Conservation (phyloP, 2,329 filamentous ascomycete genomes). For the Whalleya microplaca region DNA sequence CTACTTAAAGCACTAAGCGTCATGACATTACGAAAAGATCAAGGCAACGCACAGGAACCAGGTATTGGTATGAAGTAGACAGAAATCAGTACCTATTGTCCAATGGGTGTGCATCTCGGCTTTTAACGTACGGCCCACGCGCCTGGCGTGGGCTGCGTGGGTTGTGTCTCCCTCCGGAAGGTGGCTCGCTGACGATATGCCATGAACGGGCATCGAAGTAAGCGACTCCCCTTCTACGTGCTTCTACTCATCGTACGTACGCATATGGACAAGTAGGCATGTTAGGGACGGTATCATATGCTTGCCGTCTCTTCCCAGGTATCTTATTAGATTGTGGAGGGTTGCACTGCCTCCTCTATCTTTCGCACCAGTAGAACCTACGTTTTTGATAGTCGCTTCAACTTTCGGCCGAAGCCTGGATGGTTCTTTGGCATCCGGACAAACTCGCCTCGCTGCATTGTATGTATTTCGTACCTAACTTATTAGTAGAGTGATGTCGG, state of each 20-base stretch:
- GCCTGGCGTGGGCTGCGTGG: neutral
- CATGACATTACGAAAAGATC: neutral
- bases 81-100: neutral
- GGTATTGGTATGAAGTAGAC: neutral
- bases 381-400: neutral
- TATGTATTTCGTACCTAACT: neutral
- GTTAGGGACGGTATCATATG: neutral
- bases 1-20: neutral
- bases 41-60: neutral
- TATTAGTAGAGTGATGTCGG: neutral
- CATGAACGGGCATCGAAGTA: conserved; percentile 22
- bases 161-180: conserved; percentile 13
- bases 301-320: conserved; percentile 7
- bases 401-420: neutral
- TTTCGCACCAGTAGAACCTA: conserved; percentile 8
- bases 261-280: too few relatives aligned
- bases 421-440: conserved; percentile 6
- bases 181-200: conserved; percentile 15
- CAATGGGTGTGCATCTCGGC: neutral
- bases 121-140: neutral
- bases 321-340: conserved; percentile 16
- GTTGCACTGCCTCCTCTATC: conserved; percentile 8
- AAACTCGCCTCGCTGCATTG: neutral
- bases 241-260: conserved; percentile 2
- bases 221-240: conserved; percentile 20